Base-by-base conservation (phyloP, 2,329 filamentous ascomycete species). In the Tothia fuscella region DNA sequence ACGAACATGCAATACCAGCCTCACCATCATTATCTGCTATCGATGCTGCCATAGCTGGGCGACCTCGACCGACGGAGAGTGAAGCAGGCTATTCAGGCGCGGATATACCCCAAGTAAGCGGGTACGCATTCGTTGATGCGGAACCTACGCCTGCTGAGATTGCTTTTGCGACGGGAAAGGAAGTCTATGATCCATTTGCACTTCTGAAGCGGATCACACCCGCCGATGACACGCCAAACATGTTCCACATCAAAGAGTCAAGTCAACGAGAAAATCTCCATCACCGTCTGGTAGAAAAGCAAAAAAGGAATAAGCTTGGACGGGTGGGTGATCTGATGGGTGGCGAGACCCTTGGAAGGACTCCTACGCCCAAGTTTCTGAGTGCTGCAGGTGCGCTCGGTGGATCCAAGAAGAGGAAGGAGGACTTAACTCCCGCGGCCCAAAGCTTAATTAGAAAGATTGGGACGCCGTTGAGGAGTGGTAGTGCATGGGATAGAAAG, bases 1-100 rank as follows among this genome's bases (percentile, higher is more conserved):
- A 7, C 42, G 33, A 43, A 6, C 64, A 61, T n/a, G 54, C 57
- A 0, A 59, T 74, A 0, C 82, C 87, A 0, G 65, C 80, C 0
- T 93, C 85, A 0, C 89, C 89, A 1, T 89, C 87, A 0, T 68
- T 93, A 47, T 91, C 85, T 4, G 81, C 87, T 1, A 74, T 95
- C 17, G 76, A 80, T 49, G 86, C 88, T 51, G 88, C 88, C 6
- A 86, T 95, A 43, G 77, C 81, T 1, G 85, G 87, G 7, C 75
- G 69, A 6, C 76, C 80, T 4, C 72, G 76, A 6, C 64, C 72
- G n/a, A 30, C 41, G n/a, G 31, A 24, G 5, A 38, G 42, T 6
- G 43, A 46, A 20, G 30, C 33, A 36, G 41, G 41, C 13, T 46
- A 38, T 25, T 20, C 17, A 10, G 43, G 38, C 12, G 31, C 31